Conservation (phyloP, 202 grass and related monocot genomes). For the Tripidium arundinaceum region DNA sequence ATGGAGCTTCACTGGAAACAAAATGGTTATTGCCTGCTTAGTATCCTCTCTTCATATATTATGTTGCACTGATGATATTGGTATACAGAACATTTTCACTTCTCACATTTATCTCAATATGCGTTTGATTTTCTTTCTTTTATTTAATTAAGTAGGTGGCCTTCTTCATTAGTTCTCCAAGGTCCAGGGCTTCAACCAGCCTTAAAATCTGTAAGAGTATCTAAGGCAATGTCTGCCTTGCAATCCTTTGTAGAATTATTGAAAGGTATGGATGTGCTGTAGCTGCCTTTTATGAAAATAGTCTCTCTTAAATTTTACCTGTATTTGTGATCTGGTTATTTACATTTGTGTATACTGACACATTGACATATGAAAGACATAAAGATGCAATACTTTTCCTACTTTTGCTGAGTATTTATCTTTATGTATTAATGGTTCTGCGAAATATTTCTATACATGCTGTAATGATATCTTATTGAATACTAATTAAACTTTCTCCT, state of each 20-base stretch:
- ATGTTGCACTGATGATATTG: constrained; percentile 2
- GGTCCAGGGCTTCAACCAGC: constrained; percentile 60
- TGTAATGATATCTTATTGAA: constrained; percentile 22
- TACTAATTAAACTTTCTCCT: constrained; percentile 24
- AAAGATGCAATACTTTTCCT: background rate
- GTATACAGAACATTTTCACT: background rate
- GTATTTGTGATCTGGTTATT: background rate
- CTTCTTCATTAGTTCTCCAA: constrained; percentile 79
- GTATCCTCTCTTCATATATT: background rate
- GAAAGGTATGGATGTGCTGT: constrained; percentile 43
- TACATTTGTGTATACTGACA: background rate
- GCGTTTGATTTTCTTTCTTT: constrained; percentile 12
- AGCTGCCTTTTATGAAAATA: background rate
- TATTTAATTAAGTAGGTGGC: constrained; percentile 50
- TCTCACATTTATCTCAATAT: constrained; percentile 12
- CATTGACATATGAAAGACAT: background rate
- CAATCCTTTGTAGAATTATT: constrained; percentile 54
- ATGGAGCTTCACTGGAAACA: constrained; percentile 42
- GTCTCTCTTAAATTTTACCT: background rate
- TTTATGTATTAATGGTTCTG: background rate
- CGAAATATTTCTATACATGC: background rate
- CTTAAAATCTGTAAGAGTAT: constrained; percentile 51
- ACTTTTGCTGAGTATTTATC: background rate
- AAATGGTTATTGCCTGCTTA: constrained; percentile 51
- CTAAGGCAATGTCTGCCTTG: constrained; percentile 57